Conservation (phyloP, 2,329 filamentous ascomycete species). For the Diaporthe citriasiana region DNA sequence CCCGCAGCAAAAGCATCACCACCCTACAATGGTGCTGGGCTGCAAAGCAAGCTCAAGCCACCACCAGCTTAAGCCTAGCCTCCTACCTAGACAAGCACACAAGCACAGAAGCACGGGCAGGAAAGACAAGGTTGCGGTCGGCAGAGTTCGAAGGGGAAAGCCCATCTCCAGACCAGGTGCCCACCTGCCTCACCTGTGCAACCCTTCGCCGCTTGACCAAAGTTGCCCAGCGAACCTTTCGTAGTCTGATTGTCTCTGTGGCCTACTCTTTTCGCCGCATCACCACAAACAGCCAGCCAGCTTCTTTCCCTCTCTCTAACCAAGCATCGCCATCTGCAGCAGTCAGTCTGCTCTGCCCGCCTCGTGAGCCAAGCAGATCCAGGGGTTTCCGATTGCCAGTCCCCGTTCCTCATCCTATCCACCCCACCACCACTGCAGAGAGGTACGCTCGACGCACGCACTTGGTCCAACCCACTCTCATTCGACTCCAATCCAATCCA, state of each 20-base stretch:
- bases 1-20: conserved; percentile 31
- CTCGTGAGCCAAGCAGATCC: conserved; percentile 20
- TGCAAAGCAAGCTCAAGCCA: conserved; percentile 29
- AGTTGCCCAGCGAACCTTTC: background rate
- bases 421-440: conserved; percentile 22
- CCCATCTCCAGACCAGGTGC: conserved; percentile 19
- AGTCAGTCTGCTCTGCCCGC: conserved; percentile 2
- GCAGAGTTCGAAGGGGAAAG: conserved; percentile 24
- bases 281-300: background rate
- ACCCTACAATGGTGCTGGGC: conserved; percentile 5
- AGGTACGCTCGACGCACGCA: conserved; percentile 22
- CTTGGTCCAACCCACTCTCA: conserved; percentile 30
- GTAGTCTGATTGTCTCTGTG: background rate
- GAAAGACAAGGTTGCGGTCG: conserved; percentile 17
- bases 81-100: conserved; percentile 10
- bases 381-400: conserved; percentile 18
- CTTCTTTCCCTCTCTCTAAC: background rate
- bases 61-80: conserved; percentile 26
- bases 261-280: conserved; percentile 1
- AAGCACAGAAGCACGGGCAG: conserved; percentile 23
- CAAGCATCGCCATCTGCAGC: background rate
- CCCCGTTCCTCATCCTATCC: conserved; percentile 25
- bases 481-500: conserved; percentile 24
- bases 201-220: conserved; percentile 12
- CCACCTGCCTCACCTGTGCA: conserved; percentile 29